phyloP scores from a whole-genome alignment of 495 filamentous ascomycete species.

The Trichoderma gamsii region DNA sequence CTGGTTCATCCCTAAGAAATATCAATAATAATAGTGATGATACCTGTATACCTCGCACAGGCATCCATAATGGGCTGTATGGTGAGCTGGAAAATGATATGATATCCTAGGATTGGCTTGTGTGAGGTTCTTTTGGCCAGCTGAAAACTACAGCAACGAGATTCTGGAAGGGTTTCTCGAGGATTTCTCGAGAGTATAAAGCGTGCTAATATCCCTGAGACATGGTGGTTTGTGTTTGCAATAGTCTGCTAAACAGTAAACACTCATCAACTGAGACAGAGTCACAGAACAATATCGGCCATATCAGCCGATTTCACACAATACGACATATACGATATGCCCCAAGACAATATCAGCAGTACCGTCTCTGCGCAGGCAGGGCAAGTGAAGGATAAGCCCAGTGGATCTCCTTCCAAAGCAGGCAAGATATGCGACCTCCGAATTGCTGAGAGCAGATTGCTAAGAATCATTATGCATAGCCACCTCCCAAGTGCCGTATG shows the following conservation, averaged over 20 bases:
- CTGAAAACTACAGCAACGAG: not conserved
- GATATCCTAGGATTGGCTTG: slow-evolving; percentile 1
- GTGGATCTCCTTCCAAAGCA: not conserved
- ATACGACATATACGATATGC: not conserved
- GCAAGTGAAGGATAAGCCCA: not conserved
- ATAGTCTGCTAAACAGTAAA: not conserved
- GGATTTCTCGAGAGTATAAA: not conserved
- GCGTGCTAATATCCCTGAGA: not conserved
- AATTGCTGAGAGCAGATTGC: not conserved
- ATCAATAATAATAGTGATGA: too few relatives aligned
- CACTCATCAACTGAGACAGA: not conserved
- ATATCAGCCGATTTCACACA: not conserved
- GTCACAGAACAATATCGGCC: not conserved
- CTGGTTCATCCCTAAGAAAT: not conserved
- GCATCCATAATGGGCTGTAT: not conserved
- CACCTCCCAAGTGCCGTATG: slow-evolving; percentile 1
- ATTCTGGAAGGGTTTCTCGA: not conserved
- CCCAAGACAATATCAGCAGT: not conserved
- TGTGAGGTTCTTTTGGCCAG: not conserved
- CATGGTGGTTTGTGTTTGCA: not conserved
- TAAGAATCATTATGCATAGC: not conserved
- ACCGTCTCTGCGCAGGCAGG: not conserved
- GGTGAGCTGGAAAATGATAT: not conserved
- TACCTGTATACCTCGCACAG: not conserved
- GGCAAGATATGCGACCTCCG: not conserved